These are phyloP conservation scores for Globisporangium cystogenes DNA, from an alignment of 352 stramenopile species.

Conservation along the genomic window DNA sequence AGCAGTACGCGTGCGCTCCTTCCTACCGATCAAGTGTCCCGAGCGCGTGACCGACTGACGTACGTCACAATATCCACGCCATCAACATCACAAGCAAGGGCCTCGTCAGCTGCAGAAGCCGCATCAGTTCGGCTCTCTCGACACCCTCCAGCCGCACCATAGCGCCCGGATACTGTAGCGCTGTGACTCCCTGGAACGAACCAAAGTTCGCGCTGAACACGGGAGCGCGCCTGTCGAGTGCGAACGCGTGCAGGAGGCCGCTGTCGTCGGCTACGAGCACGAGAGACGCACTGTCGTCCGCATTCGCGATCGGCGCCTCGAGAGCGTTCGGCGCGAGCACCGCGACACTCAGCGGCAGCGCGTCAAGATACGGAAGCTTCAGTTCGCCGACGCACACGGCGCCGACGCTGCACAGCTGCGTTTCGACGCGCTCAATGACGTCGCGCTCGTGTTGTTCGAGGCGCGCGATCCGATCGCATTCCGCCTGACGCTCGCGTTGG, in stretches of 20 bases:
- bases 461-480: conserved; percentile 32
- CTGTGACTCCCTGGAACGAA: background rate
- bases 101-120: background rate
- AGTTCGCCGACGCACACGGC: conserved; percentile 45
- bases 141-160: conserved; percentile 9
- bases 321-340: conserved; percentile 17
- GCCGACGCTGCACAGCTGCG: conserved; percentile 35
- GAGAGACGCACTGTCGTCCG: conserved; percentile 20
- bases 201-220: conserved; percentile 19
- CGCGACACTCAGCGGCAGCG: conserved; percentile 20
- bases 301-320: conserved; percentile 21
- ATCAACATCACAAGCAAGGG: background rate
- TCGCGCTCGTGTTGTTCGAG: conserved; percentile 35
- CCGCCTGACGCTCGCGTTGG: conserved; percentile 15
- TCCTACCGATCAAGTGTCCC: conserved; percentile 15
- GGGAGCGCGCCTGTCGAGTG: conserved; percentile 15
- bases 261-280: conserved; percentile 32
- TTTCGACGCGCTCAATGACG: conserved; percentile 30
- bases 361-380: conserved; percentile 7
- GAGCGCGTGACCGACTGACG: conserved; percentile 10
- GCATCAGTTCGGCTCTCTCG: background rate
- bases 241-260: conserved; percentile 24
- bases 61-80: background rate
- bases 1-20: background rate
- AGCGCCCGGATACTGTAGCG: conserved; percentile 11